Evolutionary conservation across 2,329 filamentous ascomycete genomes (phyloP).

Genomic region (Aspergillus sp.): DNA sequence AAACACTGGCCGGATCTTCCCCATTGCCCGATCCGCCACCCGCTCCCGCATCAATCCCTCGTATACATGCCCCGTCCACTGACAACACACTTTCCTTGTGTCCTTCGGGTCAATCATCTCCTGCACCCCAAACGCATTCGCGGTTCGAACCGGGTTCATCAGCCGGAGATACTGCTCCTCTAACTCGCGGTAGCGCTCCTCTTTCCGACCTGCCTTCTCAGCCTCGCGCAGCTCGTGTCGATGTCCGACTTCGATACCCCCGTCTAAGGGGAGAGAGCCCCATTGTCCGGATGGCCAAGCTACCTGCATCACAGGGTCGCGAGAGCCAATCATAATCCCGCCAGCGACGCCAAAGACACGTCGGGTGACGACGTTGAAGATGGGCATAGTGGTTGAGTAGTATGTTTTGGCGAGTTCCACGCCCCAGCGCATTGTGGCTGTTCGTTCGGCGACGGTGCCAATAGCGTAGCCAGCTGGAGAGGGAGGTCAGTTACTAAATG

Average conservation of each 20-base stretch:
- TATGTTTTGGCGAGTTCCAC: constrained; percentile 55
- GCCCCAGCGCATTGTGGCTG: constrained; percentile 58
- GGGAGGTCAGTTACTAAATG: constrained; percentile 3
- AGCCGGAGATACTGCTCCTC: constrained; percentile 53
- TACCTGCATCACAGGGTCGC: constrained; percentile 53
- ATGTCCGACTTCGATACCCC: constrained; percentile 58
- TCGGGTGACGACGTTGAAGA: constrained; percentile 56
- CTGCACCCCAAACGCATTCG: constrained; percentile 56
- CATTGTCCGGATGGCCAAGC: constrained; percentile 58
- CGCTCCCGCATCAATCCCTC: constrained; percentile 44
- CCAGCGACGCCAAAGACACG: constrained; percentile 57
- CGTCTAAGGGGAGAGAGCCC: constrained; percentile 55
- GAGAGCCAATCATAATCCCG: constrained; percentile 55
- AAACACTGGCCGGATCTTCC: constrained; percentile 39
- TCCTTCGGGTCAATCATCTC: constrained; percentile 57
- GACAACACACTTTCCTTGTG: constrained; percentile 48
- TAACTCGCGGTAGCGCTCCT: constrained; percentile 47
- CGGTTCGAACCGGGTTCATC: constrained; percentile 58
- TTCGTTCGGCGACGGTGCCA: constrained; percentile 54
- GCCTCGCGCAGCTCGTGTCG: constrained; percentile 51
- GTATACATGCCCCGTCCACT: constrained; percentile 52
- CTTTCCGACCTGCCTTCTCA: constrained; percentile 43
- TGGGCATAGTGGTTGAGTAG: constrained; percentile 53
- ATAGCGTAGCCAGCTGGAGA: constrained; percentile 50
- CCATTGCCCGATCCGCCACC: constrained; percentile 34